These are phyloP conservation scores for Crassisporium funariophilum DNA, from an alignment of 768 basidiomycete species.

Conservation along the genomic window DNA sequence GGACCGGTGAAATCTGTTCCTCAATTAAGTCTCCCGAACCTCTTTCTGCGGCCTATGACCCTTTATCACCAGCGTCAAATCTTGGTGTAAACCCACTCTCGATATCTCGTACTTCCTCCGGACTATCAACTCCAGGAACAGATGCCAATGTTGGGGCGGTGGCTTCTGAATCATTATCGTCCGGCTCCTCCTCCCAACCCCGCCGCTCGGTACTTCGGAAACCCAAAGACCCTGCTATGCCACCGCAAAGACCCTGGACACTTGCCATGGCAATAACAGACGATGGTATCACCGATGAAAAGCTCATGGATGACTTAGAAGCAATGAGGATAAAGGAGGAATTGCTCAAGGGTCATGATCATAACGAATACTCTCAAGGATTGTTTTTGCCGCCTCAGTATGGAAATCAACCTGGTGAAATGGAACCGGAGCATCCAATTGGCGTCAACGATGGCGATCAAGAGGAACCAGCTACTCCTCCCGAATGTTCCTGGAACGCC, in stretches of 20 bases:
- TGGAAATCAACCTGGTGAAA: slow-evolving; percentile 26
- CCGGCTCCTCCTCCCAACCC: not conserved
- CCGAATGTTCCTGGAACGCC: slow-evolving; percentile 34
- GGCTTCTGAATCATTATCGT: not conserved
- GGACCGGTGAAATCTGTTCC: slow-evolving; percentile 27
- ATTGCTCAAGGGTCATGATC: slow-evolving; percentile 2
- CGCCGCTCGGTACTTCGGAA: slow-evolving; percentile 19
- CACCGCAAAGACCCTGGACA: slow-evolving; percentile 34
- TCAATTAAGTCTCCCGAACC: slow-evolving; percentile 15
- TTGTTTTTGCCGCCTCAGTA: slow-evolving; percentile 21
- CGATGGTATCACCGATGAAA: slow-evolving; percentile 52
- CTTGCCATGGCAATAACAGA: slow-evolving; percentile 54
- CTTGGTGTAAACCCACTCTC: slow-evolving; percentile 1
- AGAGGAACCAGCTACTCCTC: slow-evolving; percentile 14
- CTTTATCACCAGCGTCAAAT: not conserved
- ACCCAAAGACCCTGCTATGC: slow-evolving; percentile 8
- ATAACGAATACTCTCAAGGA: slow-evolving; percentile 15
- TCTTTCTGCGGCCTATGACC: slow-evolving; percentile 6
- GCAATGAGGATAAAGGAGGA: slow-evolving; percentile 33
- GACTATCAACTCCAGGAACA: too few relatives aligned
- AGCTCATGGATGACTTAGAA: slow-evolving; percentile 50
- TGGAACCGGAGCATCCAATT: slow-evolving; percentile 26
- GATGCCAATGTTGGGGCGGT: too few relatives aligned
- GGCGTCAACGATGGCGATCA: slow-evolving; percentile 18
- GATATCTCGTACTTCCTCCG: too few relatives aligned